Evolutionary conservation across 2,329 filamentous ascomycete genomes (phyloP).

Genomic region (Hypoxylon sp.): DNA sequence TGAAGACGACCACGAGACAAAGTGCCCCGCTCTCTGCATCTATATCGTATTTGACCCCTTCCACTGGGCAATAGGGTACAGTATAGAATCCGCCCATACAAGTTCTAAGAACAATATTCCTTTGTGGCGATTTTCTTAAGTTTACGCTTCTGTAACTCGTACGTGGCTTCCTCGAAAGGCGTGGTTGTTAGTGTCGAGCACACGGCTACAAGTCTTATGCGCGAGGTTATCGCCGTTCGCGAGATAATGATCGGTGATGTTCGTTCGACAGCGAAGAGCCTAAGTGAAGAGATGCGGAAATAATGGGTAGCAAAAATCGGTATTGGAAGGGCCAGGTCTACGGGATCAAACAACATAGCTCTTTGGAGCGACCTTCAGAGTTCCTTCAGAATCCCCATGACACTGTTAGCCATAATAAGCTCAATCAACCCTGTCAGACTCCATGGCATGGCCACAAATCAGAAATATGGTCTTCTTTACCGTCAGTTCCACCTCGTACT

Average conservation of each 20-base stretch:
- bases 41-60: background rate
- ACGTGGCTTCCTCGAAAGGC: background rate
- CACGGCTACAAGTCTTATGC: background rate
- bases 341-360: too few relatives aligned
- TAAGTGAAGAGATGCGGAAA: too few relatives aligned
- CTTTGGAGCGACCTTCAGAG: background rate
- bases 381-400: background rate
- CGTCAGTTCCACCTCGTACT: background rate
- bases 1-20: conserved; percentile 6
- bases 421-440: background rate
- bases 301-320: too few relatives aligned
- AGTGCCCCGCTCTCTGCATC: background rate
- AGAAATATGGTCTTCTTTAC: background rate
- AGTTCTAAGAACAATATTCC: too few relatives aligned
- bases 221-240: background rate
- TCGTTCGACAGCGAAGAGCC: too few relatives aligned
- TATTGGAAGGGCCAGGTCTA: too few relatives aligned
- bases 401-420: background rate
- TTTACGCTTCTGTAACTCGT: background rate
- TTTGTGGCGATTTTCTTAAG: background rate
- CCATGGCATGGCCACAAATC: background rate
- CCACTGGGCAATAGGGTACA: background rate
- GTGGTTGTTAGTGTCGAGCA: background rate
- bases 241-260: background rate
- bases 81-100: background rate